These are phyloP conservation scores for Gracilaria gracilis DNA, from an alignment of 23 red algal species.

Conservation along the genomic window DNA sequence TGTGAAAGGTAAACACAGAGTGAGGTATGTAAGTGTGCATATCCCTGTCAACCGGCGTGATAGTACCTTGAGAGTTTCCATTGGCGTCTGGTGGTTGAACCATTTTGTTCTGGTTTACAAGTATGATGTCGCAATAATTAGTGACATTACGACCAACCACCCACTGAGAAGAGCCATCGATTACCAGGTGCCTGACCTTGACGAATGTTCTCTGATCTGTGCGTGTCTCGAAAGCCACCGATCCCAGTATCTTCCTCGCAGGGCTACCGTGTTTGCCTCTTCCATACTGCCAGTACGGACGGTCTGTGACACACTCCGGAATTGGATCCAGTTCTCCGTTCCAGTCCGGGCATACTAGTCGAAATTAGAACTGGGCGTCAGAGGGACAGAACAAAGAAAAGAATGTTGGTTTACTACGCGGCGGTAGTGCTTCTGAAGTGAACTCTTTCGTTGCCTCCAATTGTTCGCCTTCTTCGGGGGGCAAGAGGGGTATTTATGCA, in stretches of 20 bases:
- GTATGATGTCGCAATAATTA: neutral
- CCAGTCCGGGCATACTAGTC: slow-evolving; percentile 34
- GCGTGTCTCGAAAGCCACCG: neutral
- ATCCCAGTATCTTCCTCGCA: slow-evolving; percentile 20
- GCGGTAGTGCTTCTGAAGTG: no score
- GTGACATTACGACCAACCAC: neutral
- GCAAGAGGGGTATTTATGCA: no score
- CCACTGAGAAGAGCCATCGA: neutral
- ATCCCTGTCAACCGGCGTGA: neutral
- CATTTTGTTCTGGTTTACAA: neutral
- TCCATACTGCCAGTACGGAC: slow-evolving; percentile 61
- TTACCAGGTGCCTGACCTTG: neutral
- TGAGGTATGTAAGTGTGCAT: slow-evolving; percentile 16
- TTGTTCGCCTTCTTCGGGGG: no score
- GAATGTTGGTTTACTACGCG: no score
- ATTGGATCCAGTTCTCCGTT: slow-evolving; percentile 19
- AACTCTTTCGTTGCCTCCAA: no score
- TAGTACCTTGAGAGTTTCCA: neutral
- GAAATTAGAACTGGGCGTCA: neutral
- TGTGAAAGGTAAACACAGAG: neutral
- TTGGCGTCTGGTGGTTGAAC: neutral
- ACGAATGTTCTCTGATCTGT: neutral
- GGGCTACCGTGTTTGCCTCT: slow-evolving; percentile 35
- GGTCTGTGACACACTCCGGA: slow-evolving; percentile 41
- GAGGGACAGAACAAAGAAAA: no score